These are phyloP conservation scores for Viola odorata DNA, from an alignment of 345 rosid species.

Conservation along the genomic window DNA sequence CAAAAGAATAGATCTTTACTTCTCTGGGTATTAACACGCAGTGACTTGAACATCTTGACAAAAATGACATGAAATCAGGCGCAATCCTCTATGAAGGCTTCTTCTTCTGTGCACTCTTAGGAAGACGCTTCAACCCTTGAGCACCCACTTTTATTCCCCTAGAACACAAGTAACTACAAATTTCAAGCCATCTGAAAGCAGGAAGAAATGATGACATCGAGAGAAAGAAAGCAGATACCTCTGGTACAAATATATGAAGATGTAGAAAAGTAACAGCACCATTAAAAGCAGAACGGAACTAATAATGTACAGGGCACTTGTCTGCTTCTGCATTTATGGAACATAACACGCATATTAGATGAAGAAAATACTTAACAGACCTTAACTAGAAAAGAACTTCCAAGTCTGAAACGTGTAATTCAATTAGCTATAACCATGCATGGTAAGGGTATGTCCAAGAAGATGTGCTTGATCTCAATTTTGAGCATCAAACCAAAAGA, in stretches of 20 bases:
- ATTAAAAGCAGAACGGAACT: conserved; percentile 18
- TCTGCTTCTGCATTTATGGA: conserved; percentile 16
- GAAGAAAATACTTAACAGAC: background rate
- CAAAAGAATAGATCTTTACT: too few species aligned
- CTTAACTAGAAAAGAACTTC: too few species aligned
- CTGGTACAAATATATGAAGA: conserved; percentile 20
- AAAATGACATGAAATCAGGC: background rate
- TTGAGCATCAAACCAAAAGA: too few species aligned
- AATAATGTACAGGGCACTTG: conserved; percentile 14
- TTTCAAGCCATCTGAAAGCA: background rate
- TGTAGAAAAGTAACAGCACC: conserved; percentile 25
- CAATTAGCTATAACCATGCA: too few species aligned
- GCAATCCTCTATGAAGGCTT: conserved; percentile 6
- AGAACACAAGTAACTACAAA: background rate
- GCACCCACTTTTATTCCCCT: conserved; percentile 23
- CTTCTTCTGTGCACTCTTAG: conserved; percentile 16
- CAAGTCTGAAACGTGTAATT: too few species aligned
- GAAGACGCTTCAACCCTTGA: conserved; percentile 23
- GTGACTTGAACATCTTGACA: too few species aligned
- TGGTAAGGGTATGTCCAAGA: too few species aligned
- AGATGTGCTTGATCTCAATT: too few species aligned
- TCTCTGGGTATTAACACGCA: too few species aligned
- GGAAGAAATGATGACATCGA: background rate
- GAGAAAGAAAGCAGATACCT: conserved; percentile 10
- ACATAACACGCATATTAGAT: background rate